phyloP scores from a whole-genome alignment of 2,329 filamentous ascomycete species.

The Madurella mycetomatis region DNA sequence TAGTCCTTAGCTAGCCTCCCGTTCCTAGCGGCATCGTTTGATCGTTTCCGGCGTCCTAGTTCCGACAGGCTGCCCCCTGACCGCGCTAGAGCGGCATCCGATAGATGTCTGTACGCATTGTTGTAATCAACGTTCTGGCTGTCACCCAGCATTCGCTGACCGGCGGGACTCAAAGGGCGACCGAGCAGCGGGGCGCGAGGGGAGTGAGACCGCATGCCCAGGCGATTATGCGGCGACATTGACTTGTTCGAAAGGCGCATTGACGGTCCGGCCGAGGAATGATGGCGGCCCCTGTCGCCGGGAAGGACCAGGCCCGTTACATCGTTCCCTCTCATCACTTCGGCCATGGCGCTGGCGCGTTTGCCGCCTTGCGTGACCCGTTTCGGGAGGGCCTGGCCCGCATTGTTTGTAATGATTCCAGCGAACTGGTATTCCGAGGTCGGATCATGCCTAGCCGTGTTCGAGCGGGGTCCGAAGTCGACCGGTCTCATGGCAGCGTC shows the following conservation, averaged over 20 bases:
- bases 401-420: constrained; percentile 50
- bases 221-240: constrained; percentile 49
- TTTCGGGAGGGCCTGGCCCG: constrained; percentile 48
- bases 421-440: constrained; percentile 58
- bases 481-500: constrained; percentile 47
- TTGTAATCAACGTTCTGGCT: constrained; percentile 62
- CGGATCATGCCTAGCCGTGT: constrained; percentile 35
- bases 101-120: constrained; percentile 65
- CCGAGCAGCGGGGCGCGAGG: constrained; percentile 33
- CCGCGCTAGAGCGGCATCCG: constrained; percentile 63
- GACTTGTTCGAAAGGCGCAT: constrained; percentile 42
- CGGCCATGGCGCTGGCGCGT: constrained; percentile 41
- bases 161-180: constrained; percentile 37
- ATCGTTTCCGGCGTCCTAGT: constrained; percentile 55
- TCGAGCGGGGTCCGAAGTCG: constrained; percentile 43
- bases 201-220: constrained; percentile 49
- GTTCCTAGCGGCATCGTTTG: constrained; percentile 37
- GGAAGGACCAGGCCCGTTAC: constrained; percentile 47
- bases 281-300: constrained; percentile 42
- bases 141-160: constrained; percentile 49
- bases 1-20: constrained; percentile 66
- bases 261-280: constrained; percentile 33
- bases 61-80: constrained; percentile 60
- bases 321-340: constrained; percentile 51
- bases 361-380: constrained; percentile 46